phyloP scores from a whole-genome alignment of 352 stramenopile species.

The Globisporangium ultimum region DNA sequence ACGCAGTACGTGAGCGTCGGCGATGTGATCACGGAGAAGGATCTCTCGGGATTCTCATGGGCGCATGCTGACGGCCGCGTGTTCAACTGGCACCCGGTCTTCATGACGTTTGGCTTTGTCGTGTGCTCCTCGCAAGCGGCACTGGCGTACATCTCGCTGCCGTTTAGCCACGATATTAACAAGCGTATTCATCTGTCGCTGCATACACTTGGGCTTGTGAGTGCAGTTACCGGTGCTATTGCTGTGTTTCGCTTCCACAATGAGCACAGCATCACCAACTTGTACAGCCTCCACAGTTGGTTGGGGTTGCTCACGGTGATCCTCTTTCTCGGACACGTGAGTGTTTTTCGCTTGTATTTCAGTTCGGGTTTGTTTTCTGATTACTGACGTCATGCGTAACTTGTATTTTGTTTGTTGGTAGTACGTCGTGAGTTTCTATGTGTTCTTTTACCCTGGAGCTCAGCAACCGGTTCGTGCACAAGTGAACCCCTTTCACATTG shows the following conservation, averaged over 20 bases:
- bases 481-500: slow-evolving; percentile 66
- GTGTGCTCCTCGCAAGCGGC: slow-evolving; percentile 72
- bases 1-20: slow-evolving; percentile 49
- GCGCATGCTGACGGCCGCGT: slow-evolving; percentile 49
- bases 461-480: slow-evolving; percentile 31
- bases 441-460: slow-evolving; percentile 79
- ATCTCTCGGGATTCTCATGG: slow-evolving; percentile 73
- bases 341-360: background rate
- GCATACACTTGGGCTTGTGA: slow-evolving; percentile 61
- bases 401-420: slow-evolving; percentile 12
- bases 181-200: slow-evolving; percentile 77
- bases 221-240: slow-evolving; percentile 48
- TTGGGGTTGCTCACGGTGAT: slow-evolving; percentile 66
- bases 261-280: slow-evolving; percentile 79
- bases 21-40: slow-evolving; percentile 35
- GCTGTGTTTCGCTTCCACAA: slow-evolving; percentile 88
- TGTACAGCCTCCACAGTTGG: slow-evolving; percentile 89
- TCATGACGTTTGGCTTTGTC: slow-evolving; percentile 85
- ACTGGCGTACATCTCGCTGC: slow-evolving; percentile 64
- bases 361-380: background rate
- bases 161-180: slow-evolving; percentile 63
- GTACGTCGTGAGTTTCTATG: slow-evolving; percentile 61
- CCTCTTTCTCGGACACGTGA: slow-evolving; percentile 46
- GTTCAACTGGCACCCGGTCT: slow-evolving; percentile 87
- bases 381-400: background rate